Percentiles rank a stretch among this genome's conserved stretches.
Evolutionary conservation across 306 rosid species (phyloP).

Genomic region (Vicia sativa): DNA sequence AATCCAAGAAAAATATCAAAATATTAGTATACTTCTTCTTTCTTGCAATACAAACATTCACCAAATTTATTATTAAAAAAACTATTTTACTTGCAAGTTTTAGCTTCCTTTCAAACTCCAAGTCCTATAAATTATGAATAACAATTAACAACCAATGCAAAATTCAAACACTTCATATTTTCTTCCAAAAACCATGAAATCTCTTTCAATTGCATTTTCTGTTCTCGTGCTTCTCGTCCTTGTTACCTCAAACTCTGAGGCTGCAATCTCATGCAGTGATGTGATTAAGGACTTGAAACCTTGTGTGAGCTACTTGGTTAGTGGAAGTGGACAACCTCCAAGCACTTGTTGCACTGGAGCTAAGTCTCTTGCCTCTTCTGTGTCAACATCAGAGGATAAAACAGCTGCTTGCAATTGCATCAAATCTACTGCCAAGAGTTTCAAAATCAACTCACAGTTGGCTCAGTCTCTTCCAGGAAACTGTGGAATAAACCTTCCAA

Average conservation of each 20-base stretch:
- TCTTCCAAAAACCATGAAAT: constrained; percentile 41
- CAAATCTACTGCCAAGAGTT: constrained; percentile 53
- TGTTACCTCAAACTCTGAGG: constrained; percentile 59
- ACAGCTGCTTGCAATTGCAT: constrained; percentile 72
- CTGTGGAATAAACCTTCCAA: constrained; percentile 59
- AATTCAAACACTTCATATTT: background rate
- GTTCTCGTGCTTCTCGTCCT: constrained; percentile 35
- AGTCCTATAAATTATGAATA: constrained; percentile 44
- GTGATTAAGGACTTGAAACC: constrained; percentile 63
- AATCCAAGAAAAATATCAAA: constrained; percentile 6
- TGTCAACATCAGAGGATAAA: constrained; percentile 54
- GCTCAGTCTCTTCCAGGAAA: constrained; percentile 69
- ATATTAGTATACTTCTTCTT: constrained; percentile 20
- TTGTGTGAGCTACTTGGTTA: constrained; percentile 65
- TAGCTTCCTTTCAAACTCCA: constrained; percentile 29
- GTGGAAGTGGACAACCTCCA: constrained; percentile 75
- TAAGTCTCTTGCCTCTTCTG: constrained; percentile 60
- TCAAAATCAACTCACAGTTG: constrained; percentile 50
- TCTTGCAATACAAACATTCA: constrained; percentile 46
- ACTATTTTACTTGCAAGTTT: constrained; percentile 27
- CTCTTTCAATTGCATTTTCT: constrained; percentile 21
- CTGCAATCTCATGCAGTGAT: constrained; percentile 57
- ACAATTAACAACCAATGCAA: background rate
- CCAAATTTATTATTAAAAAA: background rate
- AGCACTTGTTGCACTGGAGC: constrained; percentile 66